Percentiles rank a stretch among this genome's conserved stretches.
These are phyloP conservation scores for Suillus variegatus DNA, from an alignment of 768 basidiomycete species.

Conservation along the genomic window DNA sequence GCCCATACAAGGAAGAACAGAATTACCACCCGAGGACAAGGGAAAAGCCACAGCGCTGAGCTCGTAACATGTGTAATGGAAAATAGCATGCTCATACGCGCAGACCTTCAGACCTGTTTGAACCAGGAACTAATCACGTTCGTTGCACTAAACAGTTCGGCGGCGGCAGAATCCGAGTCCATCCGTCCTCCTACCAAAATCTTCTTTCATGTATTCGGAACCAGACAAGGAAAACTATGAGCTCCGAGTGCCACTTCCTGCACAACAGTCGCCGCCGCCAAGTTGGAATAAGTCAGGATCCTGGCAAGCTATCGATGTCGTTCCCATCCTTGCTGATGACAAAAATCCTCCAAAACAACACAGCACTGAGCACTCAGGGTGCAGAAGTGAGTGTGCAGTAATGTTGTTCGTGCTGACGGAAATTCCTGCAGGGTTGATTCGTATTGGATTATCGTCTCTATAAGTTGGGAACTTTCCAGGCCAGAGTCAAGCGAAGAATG, in stretches of 20 bases:
- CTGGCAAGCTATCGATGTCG: neutral
- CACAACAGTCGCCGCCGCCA: slow-evolving; percentile 15
- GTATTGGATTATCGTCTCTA: too few relatives aligned
- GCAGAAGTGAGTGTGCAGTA: neutral
- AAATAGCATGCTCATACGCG: slow-evolving; percentile 26
- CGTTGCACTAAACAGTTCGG: slow-evolving; percentile 12
- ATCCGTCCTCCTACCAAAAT: slow-evolving; percentile 33
- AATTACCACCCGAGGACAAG: slow-evolving; percentile 2
- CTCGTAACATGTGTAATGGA: slow-evolving; percentile 28
- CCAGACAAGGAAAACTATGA: slow-evolving; percentile 29
- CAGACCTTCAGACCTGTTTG: slow-evolving; percentile 16
- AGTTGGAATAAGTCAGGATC: neutral
- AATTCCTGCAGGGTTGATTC: neutral
- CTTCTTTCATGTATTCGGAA: slow-evolving; percentile 23
- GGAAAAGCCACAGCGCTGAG: slow-evolving; percentile 13
- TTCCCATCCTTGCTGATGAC: neutral
- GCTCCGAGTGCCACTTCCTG: slow-evolving; percentile 19
- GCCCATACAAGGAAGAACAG: slow-evolving; percentile 21
- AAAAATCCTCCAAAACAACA: too few relatives aligned
- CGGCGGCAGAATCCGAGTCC: slow-evolving; percentile 14
- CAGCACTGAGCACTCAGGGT: neutral
- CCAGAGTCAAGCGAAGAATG: neutral
- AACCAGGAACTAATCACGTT: slow-evolving; percentile 10
- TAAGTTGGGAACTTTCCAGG: too few relatives aligned
- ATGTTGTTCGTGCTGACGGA: neutral